Base-by-base conservation (phyloP, 129 eudicot species). In the Artemisia annua region DNA sequence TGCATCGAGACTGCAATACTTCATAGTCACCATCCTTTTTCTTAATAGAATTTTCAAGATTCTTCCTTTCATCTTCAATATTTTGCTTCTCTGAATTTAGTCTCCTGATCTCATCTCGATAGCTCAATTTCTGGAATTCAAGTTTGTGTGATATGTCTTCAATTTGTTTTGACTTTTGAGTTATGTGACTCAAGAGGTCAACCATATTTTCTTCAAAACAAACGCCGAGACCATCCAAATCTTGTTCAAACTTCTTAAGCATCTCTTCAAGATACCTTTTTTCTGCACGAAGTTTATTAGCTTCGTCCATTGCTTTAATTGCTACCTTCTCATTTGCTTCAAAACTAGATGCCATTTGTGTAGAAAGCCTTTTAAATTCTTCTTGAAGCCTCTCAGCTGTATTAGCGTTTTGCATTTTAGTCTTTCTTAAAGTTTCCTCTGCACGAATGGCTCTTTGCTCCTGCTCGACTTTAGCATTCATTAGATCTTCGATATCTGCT, bases 361-460 rank as follows among this genome's bases (percentile, higher is more conserved):
- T 59, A 5, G 94, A 95, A 32, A 90, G 90, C 79, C 89, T 87
- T 72, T 78, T 85, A 60, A 95, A 88, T 69, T 95, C 99, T 56
- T 88, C 97, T 78, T 95, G 99, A 70, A 95, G 85, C 75, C 81
- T 78, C 57, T 85, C 91, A 13, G 94, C 97, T 11, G 90, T 88
- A 53, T 69, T 88, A 14, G 80, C 87, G 69, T 88, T 90, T 74
- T 95, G 90, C 82, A 70, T 75, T 70, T 85, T 72, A 14, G 78
- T 85, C 84, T 86, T 84, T 78, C 91, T 88, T 81, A 95, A 70
- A 9, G 70, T 83, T 75, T 86, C 97, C 56, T 95, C 97, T 48
- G 97, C 97, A 35, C 57, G 78, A 80, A 88, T 85, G 13, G 96
- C 96, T 80, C 90, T 75, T 66, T 90, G 88, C 82, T 95, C 99